Conservation (phyloP, 179 eudicot genomes). For the Vitellaria paradoxa region DNA sequence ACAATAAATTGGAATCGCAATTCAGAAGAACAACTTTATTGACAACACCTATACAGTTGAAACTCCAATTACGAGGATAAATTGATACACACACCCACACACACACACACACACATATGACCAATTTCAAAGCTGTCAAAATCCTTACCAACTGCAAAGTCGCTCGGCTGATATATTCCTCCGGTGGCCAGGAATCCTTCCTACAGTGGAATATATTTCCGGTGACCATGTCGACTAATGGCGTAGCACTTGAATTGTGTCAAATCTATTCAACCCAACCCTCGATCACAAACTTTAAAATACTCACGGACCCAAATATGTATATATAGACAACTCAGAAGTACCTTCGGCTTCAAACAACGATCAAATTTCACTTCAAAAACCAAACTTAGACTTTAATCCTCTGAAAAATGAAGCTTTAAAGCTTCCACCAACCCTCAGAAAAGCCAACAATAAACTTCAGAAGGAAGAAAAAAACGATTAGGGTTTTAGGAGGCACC, state of each 20-base stretch:
- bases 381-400: conserved; percentile 10
- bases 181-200: conserved; percentile 92
- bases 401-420: neutral
- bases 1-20: neutral
- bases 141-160: conserved; percentile 76
- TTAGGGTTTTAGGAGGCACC: neutral
- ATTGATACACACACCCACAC: neutral
- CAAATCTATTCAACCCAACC: neutral
- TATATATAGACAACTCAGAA: neutral
- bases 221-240: conserved; percentile 50
- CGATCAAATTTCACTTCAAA: neutral
- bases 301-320: neutral
- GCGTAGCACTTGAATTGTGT: neutral
- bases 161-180: conserved; percentile 64
- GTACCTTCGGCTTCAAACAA: conserved; percentile 12
- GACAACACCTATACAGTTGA: neutral
- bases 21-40: neutral
- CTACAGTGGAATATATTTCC: conserved; percentile 71
- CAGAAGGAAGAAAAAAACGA: neutral
- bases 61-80: too few species aligned
- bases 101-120: neutral
- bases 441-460: neutral
- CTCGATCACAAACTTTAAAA: neutral
- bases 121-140: neutral
- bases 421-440: neutral